phyloP scores from a whole-genome alignment of 1,139 yeast genomes.

The Lodderomyces margitis region DNA sequence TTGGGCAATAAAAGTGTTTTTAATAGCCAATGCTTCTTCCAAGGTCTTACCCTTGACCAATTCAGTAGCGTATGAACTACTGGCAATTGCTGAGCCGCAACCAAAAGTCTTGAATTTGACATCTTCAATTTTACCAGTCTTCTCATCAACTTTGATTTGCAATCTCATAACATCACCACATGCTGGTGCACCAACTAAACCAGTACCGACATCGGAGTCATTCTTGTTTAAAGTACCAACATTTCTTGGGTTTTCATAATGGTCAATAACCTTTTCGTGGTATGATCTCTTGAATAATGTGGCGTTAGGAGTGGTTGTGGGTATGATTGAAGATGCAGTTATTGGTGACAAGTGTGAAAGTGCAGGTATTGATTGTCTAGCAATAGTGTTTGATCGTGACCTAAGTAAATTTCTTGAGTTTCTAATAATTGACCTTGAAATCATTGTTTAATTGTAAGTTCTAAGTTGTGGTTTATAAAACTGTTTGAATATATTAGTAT shows the following conservation, averaged over 20 bases:
- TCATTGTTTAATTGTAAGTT: slow-evolving; percentile 16
- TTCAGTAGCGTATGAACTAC: slow-evolving; percentile 92
- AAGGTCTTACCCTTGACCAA: slow-evolving; percentile 91
- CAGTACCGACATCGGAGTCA: slow-evolving; percentile 85
- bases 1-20: slow-evolving; percentile 88
- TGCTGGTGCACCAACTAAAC: slow-evolving; percentile 97
- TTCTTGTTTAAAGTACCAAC: slow-evolving; percentile 89
- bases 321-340: background rate
- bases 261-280: slow-evolving; percentile 84
- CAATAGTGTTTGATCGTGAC: slow-evolving; percentile 3
- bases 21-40: slow-evolving; percentile 89
- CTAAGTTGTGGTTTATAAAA: background rate
- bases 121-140: slow-evolving; percentile 85
- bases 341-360: slow-evolving; percentile 6
- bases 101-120: slow-evolving; percentile 98
- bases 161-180: slow-evolving; percentile 99
- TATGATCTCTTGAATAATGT: slow-evolving; percentile 34
- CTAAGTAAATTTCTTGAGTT: slow-evolving; percentile 9
- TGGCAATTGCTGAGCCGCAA: slow-evolving; percentile 97
- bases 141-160: slow-evolving; percentile 89
- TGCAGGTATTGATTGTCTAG: background rate
- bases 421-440: slow-evolving; percentile 25
- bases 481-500: background rate
- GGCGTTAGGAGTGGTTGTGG: slow-evolving; percentile 1
- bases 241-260: slow-evolving; percentile 93